These are phyloP conservation scores for Pyrenochaeta sp. DNA, from an alignment of 2,329 filamentous ascomycete species.

Conservation along the genomic window DNA sequence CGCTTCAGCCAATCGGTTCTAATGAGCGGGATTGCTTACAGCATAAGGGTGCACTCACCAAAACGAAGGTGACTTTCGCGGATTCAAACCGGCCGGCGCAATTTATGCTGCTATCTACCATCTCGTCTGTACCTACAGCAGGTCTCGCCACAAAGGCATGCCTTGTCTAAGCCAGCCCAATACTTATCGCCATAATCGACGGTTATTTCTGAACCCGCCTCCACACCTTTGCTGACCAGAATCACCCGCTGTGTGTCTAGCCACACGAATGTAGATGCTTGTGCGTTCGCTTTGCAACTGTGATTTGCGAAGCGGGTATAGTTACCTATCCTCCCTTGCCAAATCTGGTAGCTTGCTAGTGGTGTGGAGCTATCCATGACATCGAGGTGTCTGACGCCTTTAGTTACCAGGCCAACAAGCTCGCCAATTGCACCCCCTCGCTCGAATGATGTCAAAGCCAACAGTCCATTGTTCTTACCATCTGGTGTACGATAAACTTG, in stretches of 20 bases:
- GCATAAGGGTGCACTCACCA: no score
- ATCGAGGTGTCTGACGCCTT: slow-evolving; percentile 61
- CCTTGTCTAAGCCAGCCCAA: slow-evolving; percentile 65
- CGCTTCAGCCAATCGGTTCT: no score
- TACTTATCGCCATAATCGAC: slow-evolving; percentile 68
- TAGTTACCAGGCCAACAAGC: slow-evolving; percentile 65
- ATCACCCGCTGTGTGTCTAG: slow-evolving; percentile 63
- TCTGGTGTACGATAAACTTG: slow-evolving; percentile 63
- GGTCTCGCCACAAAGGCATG: slow-evolving; percentile 62
- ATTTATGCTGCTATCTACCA: background rate
- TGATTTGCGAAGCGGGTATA: slow-evolving; percentile 68
- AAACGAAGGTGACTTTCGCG: no score
- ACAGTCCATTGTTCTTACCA: slow-evolving; percentile 64
- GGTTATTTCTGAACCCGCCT: slow-evolving; percentile 63
- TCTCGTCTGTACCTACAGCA: slow-evolving; percentile 58
- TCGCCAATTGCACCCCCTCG: slow-evolving; percentile 63
- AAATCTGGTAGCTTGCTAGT: slow-evolving; percentile 66
- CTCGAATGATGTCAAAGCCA: slow-evolving; percentile 58
- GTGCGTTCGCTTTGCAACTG: slow-evolving; percentile 65
- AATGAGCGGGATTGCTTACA: no score
- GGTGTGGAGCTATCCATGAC: slow-evolving; percentile 63
- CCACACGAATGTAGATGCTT: slow-evolving; percentile 67
- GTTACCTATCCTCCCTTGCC: slow-evolving; percentile 65
- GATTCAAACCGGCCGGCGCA: background rate
- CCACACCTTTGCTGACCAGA: slow-evolving; percentile 64